phyloP scores from a whole-genome alignment of 345 rosid genomes.

The Carallia pectinifolia region DNA sequence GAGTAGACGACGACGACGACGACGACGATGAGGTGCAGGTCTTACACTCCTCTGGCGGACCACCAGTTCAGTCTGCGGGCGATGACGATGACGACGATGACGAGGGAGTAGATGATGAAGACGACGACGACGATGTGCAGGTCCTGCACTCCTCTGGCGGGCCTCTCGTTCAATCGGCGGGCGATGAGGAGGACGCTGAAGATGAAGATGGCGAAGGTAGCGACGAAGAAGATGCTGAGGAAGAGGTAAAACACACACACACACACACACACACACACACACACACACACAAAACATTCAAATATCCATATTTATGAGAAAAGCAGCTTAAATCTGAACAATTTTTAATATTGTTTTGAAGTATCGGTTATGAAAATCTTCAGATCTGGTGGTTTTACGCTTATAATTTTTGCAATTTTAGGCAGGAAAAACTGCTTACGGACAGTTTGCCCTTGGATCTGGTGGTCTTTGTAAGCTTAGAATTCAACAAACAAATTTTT shows the following conservation, averaged over 20 bases:
- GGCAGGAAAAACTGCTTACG: background rate
- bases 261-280: background rate
- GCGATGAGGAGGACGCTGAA: slow-evolving; percentile 54
- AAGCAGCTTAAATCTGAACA: background rate
- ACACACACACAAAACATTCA: background rate
- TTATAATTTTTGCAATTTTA: background rate
- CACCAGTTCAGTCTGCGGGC: slow-evolving; percentile 46
- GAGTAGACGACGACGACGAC: slow-evolving; percentile 33
- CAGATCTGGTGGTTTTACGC: slow-evolving; percentile 30
- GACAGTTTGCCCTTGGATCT: background rate
- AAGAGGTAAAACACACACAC: slow-evolving; percentile 13
- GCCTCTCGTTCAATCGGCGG: slow-evolving; percentile 44
- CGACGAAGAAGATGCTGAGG: slow-evolving; percentile 43
- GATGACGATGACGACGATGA: slow-evolving; percentile 60
- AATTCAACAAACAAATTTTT: background rate
- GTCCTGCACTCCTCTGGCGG: slow-evolving; percentile 52
- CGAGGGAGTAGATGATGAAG: slow-evolving; percentile 47
- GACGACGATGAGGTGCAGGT: slow-evolving; percentile 53
- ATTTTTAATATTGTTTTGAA: background rate
- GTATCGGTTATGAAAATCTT: background rate
- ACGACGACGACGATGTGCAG: slow-evolving; percentile 54
- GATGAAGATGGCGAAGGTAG: slow-evolving; percentile 40
- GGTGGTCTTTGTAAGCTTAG: background rate
- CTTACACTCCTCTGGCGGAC: slow-evolving; percentile 53
- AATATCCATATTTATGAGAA: background rate